A percentile compares a stretch with the other conserved stretches of the same genome.
Conservation (phyloP, 371 early-diverging fungal species). For the Mortierella sp. region DNA sequence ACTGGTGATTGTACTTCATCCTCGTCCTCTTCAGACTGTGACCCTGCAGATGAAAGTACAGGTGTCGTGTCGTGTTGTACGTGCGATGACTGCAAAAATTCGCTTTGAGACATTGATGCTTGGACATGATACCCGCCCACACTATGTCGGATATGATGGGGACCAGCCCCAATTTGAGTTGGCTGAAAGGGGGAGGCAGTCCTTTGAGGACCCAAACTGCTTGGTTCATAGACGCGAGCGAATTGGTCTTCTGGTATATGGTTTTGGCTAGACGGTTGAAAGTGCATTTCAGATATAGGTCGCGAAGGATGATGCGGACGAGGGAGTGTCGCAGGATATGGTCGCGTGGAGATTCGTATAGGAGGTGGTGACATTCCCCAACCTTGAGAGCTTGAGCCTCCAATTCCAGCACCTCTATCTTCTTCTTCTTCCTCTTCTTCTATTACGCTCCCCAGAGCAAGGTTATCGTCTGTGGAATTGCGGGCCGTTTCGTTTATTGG, state of each 20-base stretch:
- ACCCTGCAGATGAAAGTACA: conserved; percentile 38
- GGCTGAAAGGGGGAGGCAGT: neutral
- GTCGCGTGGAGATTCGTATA: conserved; percentile 7
- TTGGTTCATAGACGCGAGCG: conserved; percentile 11
- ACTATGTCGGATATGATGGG: neutral
- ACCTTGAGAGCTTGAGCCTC: neutral
- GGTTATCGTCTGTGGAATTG: neutral
- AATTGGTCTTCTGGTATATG: conserved; percentile 10
- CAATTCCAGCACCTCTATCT: neutral
- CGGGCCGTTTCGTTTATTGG: neutral
- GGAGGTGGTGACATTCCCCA: neutral
- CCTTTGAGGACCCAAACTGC: neutral
- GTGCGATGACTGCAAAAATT: conserved; percentile 20
- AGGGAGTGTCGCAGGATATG: conserved; percentile 4
- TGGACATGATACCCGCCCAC: conserved; percentile 22
- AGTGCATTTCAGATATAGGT: conserved; percentile 11
- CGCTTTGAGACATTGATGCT: conserved; percentile 19
- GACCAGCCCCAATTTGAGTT: neutral
- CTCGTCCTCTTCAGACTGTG: conserved; percentile 47
- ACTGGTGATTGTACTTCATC: conserved; percentile 28
- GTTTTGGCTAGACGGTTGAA: conserved; percentile 7
- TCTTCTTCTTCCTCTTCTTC: conserved; percentile 32
- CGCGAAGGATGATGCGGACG: conserved; percentile 15
- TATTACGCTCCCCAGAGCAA: conserved; percentile 6
- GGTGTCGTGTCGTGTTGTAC: conserved; percentile 35